Evolutionary conservation across 1,284 basidiomycete species (phyloP).

Genomic region (Apiotrichum veenhuisii): DNA sequence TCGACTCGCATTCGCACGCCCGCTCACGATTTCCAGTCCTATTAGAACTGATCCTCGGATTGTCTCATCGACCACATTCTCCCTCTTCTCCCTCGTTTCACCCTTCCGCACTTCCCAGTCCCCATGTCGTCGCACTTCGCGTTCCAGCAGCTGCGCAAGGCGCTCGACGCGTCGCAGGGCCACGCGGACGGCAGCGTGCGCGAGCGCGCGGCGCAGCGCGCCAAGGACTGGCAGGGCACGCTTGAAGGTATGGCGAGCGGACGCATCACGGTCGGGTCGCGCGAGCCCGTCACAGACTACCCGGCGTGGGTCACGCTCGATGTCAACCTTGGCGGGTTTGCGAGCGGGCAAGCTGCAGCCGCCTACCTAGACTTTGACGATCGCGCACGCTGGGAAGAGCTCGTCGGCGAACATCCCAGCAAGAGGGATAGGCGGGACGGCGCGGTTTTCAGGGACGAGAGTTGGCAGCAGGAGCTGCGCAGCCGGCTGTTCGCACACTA

Average conservation of each 20-base stretch:
- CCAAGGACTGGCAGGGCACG: not conserved
- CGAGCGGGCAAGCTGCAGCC: constrained; percentile 1
- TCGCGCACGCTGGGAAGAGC: not conserved
- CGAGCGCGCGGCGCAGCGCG: constrained; percentile 1
- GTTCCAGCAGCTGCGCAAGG: not conserved
- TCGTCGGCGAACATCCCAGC: not conserved
- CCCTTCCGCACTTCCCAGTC: not conserved
- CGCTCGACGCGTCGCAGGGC: not conserved
- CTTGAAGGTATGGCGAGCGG: constrained; percentile 4
- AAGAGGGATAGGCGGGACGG: not conserved
- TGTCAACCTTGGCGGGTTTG: constrained; percentile 3
- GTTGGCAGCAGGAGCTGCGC: not conserved
- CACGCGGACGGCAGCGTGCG: not conserved
- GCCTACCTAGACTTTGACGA: not conserved
- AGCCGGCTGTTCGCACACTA: constrained; percentile 5
- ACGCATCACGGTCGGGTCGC: constrained; percentile 2
- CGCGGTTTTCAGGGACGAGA: not conserved
- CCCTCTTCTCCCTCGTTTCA: not conserved
- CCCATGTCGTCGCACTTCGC: not conserved
- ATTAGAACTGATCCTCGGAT: not conserved
- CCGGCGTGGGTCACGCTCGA: constrained; percentile 10
- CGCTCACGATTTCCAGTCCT: too few relatives aligned
- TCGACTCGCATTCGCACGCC: too few relatives aligned
- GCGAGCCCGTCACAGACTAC: not conserved
- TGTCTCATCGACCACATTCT: not conserved